phyloP scores from a whole-genome alignment of 108 stramenopile species.

The Pelagomonas calceolata region DNA sequence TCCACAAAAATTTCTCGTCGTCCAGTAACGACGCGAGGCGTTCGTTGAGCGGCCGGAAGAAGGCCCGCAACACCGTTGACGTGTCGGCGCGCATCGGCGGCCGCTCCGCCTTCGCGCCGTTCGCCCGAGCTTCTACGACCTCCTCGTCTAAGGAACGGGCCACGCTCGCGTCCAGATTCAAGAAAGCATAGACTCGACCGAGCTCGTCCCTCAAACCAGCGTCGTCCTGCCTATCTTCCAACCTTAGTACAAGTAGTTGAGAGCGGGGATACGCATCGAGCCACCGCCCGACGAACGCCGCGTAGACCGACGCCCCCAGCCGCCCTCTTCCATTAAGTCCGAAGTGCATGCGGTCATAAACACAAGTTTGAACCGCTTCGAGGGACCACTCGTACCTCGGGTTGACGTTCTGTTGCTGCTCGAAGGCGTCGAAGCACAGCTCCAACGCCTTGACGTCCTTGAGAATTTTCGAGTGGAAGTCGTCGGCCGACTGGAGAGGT shows the following conservation, averaged over 20 bases:
- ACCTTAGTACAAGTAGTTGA: no score
- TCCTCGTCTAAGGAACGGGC: neutral
- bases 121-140: neutral
- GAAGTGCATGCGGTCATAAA: constrained; percentile 3
- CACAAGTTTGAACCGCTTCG: neutral
- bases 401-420: neutral
- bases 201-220: no score
- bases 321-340: constrained; percentile 3
- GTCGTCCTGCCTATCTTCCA: no score
- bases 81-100: constrained; percentile 7
- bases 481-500: neutral
- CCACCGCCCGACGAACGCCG: constrained; percentile 3
- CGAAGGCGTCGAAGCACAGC: neutral
- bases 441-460: neutral
- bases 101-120: no score
- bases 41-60: constrained; percentile 13
- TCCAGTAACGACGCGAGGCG: constrained; percentile 2
- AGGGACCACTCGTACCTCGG: neutral
- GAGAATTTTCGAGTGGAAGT: neutral
- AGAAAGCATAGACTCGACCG: no score
- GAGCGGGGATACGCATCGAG: neutral
- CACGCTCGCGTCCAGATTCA: no score
- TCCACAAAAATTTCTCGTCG: neutral
- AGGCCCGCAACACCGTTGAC: neutral
- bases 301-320: constrained; percentile 4